Evolutionary conservation across 1,284 basidiomycete genomes (phyloP).

Genomic region (Anthracocystis panici-leucophaei): DNA sequence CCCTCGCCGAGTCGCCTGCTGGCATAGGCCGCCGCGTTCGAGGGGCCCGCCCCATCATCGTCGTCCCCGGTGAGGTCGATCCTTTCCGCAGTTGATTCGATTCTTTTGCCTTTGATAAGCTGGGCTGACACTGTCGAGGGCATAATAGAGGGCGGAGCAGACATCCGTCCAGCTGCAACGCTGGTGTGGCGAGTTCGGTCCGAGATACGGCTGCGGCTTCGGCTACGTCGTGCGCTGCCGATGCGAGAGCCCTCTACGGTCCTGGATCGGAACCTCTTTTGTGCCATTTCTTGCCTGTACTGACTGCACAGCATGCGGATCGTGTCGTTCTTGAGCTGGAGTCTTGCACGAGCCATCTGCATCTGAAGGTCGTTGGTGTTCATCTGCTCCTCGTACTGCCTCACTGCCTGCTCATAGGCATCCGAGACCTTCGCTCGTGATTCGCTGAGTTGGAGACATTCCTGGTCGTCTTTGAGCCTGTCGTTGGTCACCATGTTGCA

Average conservation of each 20-base stretch:
- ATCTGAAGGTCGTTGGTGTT: background rate
- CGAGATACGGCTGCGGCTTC: slow-evolving; percentile 11
- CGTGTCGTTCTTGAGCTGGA: slow-evolving; percentile 15
- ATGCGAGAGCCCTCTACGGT: background rate
- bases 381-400: background rate
- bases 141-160: background rate
- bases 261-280: background rate
- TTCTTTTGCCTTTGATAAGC: slow-evolving; percentile 1
- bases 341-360: background rate
- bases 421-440: background rate
- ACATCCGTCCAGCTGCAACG: background rate
- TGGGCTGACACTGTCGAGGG: background rate
- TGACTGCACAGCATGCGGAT: slow-evolving; percentile 10
- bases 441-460: background rate
- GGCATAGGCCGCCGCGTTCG: background rate
- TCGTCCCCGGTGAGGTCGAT: slow-evolving; percentile 11
- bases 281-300: background rate
- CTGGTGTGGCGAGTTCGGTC: background rate
- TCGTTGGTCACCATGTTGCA: slow-evolving; percentile 8
- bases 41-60: background rate
- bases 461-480: slow-evolving; percentile 8
- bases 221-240: slow-evolving; percentile 13
- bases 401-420: background rate
- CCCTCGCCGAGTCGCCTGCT: background rate
- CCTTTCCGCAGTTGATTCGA: slow-evolving; percentile 5